phyloP scores from a whole-genome alignment of 441 rosid species.

The Pelargonium citronellum region DNA sequence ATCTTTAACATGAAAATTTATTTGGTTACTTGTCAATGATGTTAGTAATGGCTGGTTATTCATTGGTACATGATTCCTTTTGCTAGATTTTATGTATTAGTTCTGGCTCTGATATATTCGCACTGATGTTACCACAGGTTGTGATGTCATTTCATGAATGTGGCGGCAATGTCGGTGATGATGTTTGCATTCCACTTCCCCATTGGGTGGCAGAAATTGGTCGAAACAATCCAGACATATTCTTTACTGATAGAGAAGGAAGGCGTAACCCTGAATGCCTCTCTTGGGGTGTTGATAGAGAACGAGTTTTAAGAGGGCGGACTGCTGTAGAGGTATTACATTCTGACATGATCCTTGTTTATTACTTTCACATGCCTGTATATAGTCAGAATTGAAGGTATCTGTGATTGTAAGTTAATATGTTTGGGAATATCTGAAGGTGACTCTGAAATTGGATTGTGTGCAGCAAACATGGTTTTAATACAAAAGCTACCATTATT shows the following conservation, averaged over 20 bases:
- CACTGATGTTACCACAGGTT: constrained; percentile 49
- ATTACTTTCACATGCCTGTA: not conserved
- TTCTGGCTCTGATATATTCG: constrained; percentile 22
- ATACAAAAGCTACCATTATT: not conserved
- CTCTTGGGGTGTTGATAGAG: constrained; percentile 94
- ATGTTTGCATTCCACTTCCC: constrained; percentile 94
- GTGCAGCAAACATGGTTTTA: not conserved
- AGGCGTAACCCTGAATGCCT: constrained; percentile 95
- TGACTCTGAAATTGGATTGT: not conserved
- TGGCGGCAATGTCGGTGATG: constrained; percentile 98
- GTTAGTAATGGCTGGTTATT: not conserved
- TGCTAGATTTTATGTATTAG: constrained; percentile 8
- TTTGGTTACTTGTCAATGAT: no score
- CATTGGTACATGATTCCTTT: constrained; percentile 9
- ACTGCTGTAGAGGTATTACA: constrained; percentile 86
- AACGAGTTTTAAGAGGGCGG: constrained; percentile 79
- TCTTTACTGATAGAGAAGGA: constrained; percentile 95
- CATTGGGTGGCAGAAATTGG: constrained; percentile 98
- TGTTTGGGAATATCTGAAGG: not conserved
- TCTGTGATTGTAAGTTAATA: constrained; percentile 4
- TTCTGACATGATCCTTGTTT: constrained; percentile 9
- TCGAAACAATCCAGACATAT: constrained; percentile 82
- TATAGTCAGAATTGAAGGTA: constrained; percentile 10
- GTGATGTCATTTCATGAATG: constrained; percentile 99
- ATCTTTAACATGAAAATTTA: no score